Percentiles rank a stretch among this genome's conserved stretches.
These are phyloP conservation scores for Lipomyces yamanashiensis DNA, from an alignment of 805 yeast species.

Conservation along the genomic window DNA sequence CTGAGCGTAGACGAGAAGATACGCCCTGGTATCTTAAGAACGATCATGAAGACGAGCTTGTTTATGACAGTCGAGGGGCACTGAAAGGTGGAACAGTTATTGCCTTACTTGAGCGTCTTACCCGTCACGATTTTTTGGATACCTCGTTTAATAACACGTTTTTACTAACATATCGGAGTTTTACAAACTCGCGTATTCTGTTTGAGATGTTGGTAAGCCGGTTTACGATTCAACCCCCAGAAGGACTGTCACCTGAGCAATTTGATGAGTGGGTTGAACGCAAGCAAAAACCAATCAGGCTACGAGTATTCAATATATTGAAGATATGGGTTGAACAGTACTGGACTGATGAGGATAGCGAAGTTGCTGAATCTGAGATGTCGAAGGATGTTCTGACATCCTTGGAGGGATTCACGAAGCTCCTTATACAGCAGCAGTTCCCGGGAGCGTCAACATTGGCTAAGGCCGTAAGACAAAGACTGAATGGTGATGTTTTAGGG, in stretches of 20 bases:
- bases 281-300: constrained; percentile 68
- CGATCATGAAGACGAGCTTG: constrained; percentile 54
- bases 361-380: constrained; percentile 46
- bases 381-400: constrained; percentile 20
- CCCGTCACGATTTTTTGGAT: constrained; percentile 68
- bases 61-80: constrained; percentile 68
- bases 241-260: constrained; percentile 81
- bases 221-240: constrained; percentile 79
- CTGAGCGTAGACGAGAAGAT: constrained; percentile 18
- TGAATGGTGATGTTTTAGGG: constrained; percentile 22
- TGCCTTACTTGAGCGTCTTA: constrained; percentile 74
- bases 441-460: constrained; percentile 42
- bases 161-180: constrained; percentile 75
- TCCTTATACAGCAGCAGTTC: constrained; percentile 25
- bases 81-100: constrained; percentile 79
- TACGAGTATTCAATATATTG: constrained; percentile 67
- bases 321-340: constrained; percentile 66
- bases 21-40: constrained; percentile 59
- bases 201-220: constrained; percentile 63
- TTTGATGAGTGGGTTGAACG: constrained; percentile 74
- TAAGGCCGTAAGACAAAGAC: constrained; percentile 48
- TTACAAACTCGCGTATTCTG: constrained; percentile 68
- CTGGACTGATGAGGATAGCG: constrained; percentile 65
- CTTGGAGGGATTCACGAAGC: constrained; percentile 19
- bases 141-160: constrained; percentile 70